phyloP scores from a whole-genome alignment of 2,329 filamentous ascomycete genomes.

The Pyricularia grisea region DNA sequence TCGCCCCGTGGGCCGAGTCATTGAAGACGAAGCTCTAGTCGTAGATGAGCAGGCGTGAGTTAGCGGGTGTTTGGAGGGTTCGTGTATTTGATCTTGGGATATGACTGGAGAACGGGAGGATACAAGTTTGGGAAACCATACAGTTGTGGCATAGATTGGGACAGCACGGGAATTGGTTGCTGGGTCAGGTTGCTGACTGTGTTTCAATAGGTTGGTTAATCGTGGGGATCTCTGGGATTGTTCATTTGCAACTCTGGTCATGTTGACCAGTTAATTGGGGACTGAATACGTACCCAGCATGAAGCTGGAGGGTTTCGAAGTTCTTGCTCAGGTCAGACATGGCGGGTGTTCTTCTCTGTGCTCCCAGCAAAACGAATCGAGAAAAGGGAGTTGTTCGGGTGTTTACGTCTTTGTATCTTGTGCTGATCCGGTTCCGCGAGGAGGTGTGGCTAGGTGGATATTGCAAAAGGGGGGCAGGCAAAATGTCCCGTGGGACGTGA shows the following conservation, averaged over 20 bases:
- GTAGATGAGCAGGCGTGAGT: constrained; percentile 21
- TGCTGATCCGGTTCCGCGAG: neutral
- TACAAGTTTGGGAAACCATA: constrained; percentile 26
- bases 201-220: constrained; percentile 7
- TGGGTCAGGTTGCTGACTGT: constrained; percentile 69
- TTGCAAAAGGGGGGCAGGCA: neutral
- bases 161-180: constrained; percentile 82
- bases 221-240: constrained; percentile 7
- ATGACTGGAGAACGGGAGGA: neutral
- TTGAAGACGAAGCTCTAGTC: constrained; percentile 75
- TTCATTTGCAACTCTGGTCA: constrained; percentile 2
- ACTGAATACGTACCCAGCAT: constrained; percentile 57
- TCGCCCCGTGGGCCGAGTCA: constrained; percentile 89
- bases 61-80: neutral
- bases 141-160: constrained; percentile 90
- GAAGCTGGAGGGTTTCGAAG: constrained; percentile 80
- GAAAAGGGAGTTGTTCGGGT: neutral
- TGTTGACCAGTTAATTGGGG: neutral
- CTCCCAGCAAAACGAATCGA: neutral
- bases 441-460: neutral
- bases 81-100: neutral
- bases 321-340: constrained; percentile 46
- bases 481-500: neutral
- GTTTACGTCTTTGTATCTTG: neutral
- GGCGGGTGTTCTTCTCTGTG: constrained; percentile 7